Percentiles rank a stretch among this genome's conserved stretches.
phyloP scores from a whole-genome alignment of 108 stramenopile genomes.

The Discostella stelligeroides region DNA sequence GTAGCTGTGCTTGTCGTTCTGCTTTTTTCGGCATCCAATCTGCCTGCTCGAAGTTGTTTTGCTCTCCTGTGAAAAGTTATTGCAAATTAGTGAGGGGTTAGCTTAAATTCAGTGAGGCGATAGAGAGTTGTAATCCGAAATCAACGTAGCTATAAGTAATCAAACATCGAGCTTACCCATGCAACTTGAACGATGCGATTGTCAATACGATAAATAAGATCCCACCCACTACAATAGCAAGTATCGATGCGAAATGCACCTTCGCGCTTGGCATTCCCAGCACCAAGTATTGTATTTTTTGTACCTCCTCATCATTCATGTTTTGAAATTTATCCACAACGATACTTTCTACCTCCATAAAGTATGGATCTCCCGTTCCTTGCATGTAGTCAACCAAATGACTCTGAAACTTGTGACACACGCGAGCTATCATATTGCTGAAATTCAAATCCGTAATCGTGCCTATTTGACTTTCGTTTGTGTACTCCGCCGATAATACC shows the following conservation, averaged over 20 bases:
- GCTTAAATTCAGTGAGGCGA: neutral
- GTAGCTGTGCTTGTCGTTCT: neutral
- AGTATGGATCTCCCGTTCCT: conserved; percentile 32
- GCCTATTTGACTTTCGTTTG: conserved; percentile 9
- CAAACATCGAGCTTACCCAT: too few species aligned
- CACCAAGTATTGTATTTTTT: neutral
- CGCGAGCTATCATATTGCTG: conserved; percentile 37
- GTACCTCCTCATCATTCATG: neutral
- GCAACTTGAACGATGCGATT: conserved; percentile 27
- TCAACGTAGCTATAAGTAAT: neutral
- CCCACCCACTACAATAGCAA: conserved; percentile 35
- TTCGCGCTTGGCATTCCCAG: neutral
- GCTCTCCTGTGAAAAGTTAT: conserved; percentile 20
- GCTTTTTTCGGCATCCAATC: conserved; percentile 41
- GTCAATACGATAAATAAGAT: conserved; percentile 19
- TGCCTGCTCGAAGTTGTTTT: conserved; percentile 25
- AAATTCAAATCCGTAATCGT: conserved; percentile 20
- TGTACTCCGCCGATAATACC: conserved; percentile 37
- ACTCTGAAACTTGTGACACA: conserved; percentile 39
- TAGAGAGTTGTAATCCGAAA: too few species aligned
- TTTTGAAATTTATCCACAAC: conserved; percentile 11
- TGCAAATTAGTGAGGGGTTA: neutral
- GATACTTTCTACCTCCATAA: conserved; percentile 29
- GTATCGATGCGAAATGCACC: conserved; percentile 28
- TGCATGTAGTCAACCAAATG: conserved; percentile 32